These are phyloP conservation scores for Nitzschia sp. DNA, from an alignment of 108 stramenopile genomes.

Conservation along the genomic window DNA sequence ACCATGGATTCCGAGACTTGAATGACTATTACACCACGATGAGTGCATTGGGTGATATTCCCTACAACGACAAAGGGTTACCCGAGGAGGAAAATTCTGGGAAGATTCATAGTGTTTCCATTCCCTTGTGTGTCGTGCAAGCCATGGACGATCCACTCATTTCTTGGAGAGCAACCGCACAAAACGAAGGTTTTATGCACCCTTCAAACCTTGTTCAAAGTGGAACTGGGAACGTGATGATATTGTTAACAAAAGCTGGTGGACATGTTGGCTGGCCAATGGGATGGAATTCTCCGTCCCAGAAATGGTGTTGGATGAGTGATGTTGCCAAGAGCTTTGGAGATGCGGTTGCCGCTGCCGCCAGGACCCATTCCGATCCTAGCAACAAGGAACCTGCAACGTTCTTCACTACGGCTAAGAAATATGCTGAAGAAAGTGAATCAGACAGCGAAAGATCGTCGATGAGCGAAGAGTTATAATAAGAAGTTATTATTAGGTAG, in stretches of 20 bases:
- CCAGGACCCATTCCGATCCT: not conserved
- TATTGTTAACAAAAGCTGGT: conserved; percentile 74
- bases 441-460: not conserved
- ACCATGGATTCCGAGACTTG: conserved; percentile 71
- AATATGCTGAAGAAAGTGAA: not conserved
- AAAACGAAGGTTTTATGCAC: conserved; percentile 53
- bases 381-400: too few relatives aligned
- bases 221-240: conserved; percentile 65
- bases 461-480: not conserved
- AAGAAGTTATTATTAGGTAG: too few relatives aligned
- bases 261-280: conserved; percentile 87
- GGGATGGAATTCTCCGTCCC: conserved; percentile 44
- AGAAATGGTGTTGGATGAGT: conserved; percentile 82
- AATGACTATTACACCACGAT: conserved; percentile 80
- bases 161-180: conserved; percentile 62
- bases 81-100: conserved; percentile 30
- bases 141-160: conserved; percentile 80
- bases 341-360: conserved; percentile 47
- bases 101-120: conserved; percentile 58
- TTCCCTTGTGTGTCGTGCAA: conserved; percentile 72
- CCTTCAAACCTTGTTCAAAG: conserved; percentile 54
- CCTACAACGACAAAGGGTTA: conserved; percentile 27
- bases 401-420: too few relatives aligned
- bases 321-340: conserved; percentile 60
- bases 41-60: conserved; percentile 75